These are phyloP conservation scores for Musa troglodytarum DNA, from an alignment of 176 grass and related monocot species.

Conservation along the genomic window DNA sequence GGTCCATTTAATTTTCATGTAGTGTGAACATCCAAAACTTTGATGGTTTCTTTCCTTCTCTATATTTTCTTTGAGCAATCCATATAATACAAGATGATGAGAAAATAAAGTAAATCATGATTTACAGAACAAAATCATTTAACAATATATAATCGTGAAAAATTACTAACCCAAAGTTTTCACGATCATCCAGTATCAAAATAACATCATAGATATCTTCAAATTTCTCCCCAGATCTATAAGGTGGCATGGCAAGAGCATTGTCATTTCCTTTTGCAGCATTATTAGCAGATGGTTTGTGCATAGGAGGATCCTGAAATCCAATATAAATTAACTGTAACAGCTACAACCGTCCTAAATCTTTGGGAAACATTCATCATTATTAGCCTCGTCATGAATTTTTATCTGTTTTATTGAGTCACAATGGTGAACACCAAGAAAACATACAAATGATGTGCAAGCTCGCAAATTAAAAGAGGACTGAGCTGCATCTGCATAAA, in stretches of 20 bases:
- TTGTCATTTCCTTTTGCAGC: conserved; percentile 8
- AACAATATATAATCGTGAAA: neutral
- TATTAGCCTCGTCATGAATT: neutral
- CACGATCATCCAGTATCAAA: conserved; percentile 80
- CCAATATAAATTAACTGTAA: conserved; percentile 13
- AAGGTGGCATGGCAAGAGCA: conserved; percentile 72
- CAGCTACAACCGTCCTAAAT: neutral
- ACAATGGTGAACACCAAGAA: neutral
- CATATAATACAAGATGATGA: neutral
- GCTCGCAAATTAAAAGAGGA: conserved; percentile 28
- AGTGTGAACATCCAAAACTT: too few relatives aligned
- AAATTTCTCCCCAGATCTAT: conserved; percentile 49
- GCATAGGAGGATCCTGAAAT: conserved; percentile 29
- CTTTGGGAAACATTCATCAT: neutral
- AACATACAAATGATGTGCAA: conserved; percentile 43
- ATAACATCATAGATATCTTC: conserved; percentile 69
- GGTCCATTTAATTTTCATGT: too few relatives aligned
- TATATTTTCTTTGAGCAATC: neutral
- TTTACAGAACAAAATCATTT: neutral
- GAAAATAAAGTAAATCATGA: neutral
- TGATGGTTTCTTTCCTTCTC: neutral
- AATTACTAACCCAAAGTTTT: conserved; percentile 72
- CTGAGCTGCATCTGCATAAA: conserved; percentile 22
- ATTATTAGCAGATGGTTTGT: conserved; percentile 30
- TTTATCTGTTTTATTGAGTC: neutral